Conservation (phyloP, 2,329 filamentous ascomycete species). For the Beauveria pseudobassiana region DNA sequence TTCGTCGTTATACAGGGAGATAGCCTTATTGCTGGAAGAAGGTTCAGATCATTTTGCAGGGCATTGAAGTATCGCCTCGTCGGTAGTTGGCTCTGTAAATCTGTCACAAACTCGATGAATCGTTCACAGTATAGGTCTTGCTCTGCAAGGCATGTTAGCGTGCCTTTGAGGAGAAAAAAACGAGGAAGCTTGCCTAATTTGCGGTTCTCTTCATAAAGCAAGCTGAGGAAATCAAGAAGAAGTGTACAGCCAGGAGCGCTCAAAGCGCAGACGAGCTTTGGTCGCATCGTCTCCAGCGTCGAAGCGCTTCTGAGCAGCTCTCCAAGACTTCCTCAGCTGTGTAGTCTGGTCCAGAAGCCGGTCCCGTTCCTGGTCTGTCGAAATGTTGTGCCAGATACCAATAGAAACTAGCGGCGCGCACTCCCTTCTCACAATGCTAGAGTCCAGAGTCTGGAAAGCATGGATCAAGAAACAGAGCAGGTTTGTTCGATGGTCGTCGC, state of each 20-base stretch:
- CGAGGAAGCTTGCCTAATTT: neutral
- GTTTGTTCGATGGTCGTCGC: constrained; percentile 64
- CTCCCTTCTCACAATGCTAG: constrained; percentile 82
- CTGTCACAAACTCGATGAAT: constrained; percentile 84
- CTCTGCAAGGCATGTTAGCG: constrained; percentile 39
- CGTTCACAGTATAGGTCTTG: constrained; percentile 79
- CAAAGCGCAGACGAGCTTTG: constrained; percentile 78
- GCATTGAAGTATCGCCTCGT: constrained; percentile 91
- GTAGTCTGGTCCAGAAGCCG: constrained; percentile 61
- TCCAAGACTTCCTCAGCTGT: constrained; percentile 85
- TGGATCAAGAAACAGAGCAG: constrained; percentile 85
- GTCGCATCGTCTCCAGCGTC: constrained; percentile 74
- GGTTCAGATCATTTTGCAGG: constrained; percentile 75
- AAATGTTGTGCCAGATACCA: constrained; percentile 89
- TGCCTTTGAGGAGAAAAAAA: too few relatives aligned
- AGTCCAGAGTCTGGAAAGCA: constrained; percentile 91
- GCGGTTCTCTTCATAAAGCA: constrained; percentile 53
- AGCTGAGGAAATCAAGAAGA: constrained; percentile 71
- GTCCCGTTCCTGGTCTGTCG: constrained; percentile 68
- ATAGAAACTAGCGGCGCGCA: constrained; percentile 94
- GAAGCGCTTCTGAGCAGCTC: constrained; percentile 76
- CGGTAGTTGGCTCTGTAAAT: constrained; percentile 87
- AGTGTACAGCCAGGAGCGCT: constrained; percentile 88
- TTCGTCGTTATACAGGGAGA: constrained; percentile 73
- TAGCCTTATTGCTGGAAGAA: constrained; percentile 67